Conservation (phyloP, 352 stramenopile genomes). For the Phytopythium oedochilum region DNA sequence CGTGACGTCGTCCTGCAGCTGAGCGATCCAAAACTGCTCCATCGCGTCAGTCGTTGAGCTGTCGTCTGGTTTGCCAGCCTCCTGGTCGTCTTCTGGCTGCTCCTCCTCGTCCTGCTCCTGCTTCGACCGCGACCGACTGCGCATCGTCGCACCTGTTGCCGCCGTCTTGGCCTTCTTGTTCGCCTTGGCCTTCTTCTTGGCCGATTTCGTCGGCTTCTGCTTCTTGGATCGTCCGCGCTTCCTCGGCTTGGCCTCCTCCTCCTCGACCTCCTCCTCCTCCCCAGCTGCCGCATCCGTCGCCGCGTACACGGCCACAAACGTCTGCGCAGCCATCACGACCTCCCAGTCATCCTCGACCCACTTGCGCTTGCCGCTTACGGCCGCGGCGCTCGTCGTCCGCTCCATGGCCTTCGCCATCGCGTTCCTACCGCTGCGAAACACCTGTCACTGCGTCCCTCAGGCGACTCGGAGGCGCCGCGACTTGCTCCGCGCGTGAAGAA, state of each 20-base stretch:
- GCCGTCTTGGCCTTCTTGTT: conserved; percentile 8
- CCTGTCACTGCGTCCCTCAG: background rate
- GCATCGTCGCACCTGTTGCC: conserved; percentile 4
- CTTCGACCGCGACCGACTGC: background rate
- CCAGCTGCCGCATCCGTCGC: conserved; percentile 15
- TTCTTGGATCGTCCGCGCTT: conserved; percentile 1
- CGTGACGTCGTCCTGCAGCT: conserved; percentile 74
- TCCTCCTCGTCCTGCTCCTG: background rate
- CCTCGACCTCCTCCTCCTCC: conserved; percentile 6
- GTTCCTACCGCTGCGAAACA: background rate
- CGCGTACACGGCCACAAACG: conserved; percentile 59
- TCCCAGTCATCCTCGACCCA: conserved; percentile 72
- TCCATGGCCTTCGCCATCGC: background rate
- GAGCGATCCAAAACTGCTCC: conserved; percentile 62
- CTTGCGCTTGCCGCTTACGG: conserved; percentile 39
- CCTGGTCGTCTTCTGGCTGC: conserved; percentile 9
- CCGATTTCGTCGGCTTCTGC: background rate
- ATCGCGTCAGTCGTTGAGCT: background rate
- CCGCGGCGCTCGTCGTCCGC: no score
- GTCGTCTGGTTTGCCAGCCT: conserved; percentile 2
- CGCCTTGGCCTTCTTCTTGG: background rate
- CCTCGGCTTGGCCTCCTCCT: conserved; percentile 3
- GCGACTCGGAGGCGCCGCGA: background rate
- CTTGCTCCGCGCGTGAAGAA: background rate
- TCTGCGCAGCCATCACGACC: conserved; percentile 53